Conservation (phyloP, 176 grass and related monocot genomes). For the Aegilops longissima region DNA sequence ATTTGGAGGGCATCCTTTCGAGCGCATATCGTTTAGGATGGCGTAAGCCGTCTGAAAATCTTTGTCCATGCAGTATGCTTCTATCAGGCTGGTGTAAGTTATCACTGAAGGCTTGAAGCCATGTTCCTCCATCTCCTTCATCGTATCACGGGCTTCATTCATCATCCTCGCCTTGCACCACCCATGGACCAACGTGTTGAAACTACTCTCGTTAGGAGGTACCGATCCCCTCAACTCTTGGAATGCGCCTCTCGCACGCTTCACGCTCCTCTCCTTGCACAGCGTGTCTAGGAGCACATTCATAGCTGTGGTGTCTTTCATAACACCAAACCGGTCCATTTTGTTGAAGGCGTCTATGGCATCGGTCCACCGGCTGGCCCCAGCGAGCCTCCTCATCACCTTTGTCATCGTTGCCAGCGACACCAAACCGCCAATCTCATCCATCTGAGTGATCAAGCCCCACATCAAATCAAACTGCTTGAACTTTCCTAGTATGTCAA, state of each 20-base stretch:
- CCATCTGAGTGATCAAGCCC: slow-evolving; percentile 68
- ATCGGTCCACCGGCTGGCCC: slow-evolving; percentile 59
- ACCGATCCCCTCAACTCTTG: slow-evolving; percentile 44
- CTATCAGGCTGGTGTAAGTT: slow-evolving; percentile 75
- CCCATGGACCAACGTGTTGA: slow-evolving; percentile 78
- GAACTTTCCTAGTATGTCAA: slow-evolving; percentile 76
- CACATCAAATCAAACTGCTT: slow-evolving; percentile 79
- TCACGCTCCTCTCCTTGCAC: slow-evolving; percentile 89
- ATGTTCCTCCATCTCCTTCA: slow-evolving; percentile 65
- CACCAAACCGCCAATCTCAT: slow-evolving; percentile 46
- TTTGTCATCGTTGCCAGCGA: slow-evolving; percentile 67
- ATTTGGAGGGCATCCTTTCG: slow-evolving; percentile 60
- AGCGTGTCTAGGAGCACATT: slow-evolving; percentile 71
- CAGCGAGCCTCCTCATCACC: slow-evolving; percentile 80
- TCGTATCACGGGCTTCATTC: slow-evolving; percentile 48
- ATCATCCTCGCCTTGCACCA: slow-evolving; percentile 79
- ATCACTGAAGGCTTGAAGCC: slow-evolving; percentile 76
- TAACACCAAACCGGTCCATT: slow-evolving; percentile 63
- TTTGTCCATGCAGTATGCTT: slow-evolving; percentile 76
- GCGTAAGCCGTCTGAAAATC: slow-evolving; percentile 53
- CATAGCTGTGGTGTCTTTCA: slow-evolving; percentile 69
- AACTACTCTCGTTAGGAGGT: slow-evolving; percentile 57
- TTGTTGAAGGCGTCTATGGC: slow-evolving; percentile 53
- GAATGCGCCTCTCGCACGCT: slow-evolving; percentile 65
- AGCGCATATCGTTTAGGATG: slow-evolving; percentile 50